A percentile compares a stretch with the other conserved stretches of the same genome.
These are phyloP conservation scores for Xylariaceae sp. DNA, from an alignment of 2,329 filamentous ascomycete genomes.

Conservation along the genomic window DNA sequence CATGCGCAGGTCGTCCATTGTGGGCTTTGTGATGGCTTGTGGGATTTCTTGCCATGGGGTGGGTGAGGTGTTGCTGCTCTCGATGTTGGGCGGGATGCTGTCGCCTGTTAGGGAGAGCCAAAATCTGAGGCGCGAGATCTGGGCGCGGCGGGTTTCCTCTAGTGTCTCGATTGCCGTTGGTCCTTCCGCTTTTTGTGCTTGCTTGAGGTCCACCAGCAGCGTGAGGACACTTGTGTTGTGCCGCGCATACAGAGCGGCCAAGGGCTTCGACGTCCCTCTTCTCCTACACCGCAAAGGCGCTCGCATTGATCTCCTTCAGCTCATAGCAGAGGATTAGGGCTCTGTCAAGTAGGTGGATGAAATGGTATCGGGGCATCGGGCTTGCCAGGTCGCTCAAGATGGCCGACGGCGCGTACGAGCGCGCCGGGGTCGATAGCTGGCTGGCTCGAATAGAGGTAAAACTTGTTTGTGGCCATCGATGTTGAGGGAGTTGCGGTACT, in stretches of 20 bases:
- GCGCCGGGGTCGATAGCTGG: constrained; percentile 1
- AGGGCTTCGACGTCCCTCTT: constrained; percentile 2
- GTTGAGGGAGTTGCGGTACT: constrained; percentile 3
- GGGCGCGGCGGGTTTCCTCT: background rate
- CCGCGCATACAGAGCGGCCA: background rate
- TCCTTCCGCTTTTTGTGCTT: background rate
- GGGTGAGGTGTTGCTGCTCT: background rate
- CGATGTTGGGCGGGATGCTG: background rate
- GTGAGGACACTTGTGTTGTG: background rate
- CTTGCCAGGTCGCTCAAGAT: background rate
- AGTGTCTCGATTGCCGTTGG: background rate
- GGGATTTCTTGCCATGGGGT: constrained; percentile 2
- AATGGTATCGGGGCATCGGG: constrained; percentile 4
- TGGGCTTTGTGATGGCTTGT: background rate
- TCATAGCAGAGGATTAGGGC: background rate
- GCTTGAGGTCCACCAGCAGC: background rate
- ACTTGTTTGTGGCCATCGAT: constrained; percentile 1
- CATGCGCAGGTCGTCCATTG: constrained; percentile 1
- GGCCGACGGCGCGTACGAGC: constrained; percentile 1
- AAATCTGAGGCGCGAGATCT: background rate
- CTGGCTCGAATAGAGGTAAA: constrained; percentile 1
- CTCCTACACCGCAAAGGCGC: background rate
- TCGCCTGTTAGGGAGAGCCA: constrained; percentile 3
- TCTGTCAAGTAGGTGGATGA: background rate
- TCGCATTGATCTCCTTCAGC: background rate